Evolutionary conservation across 2,329 filamentous ascomycete genomes (phyloP).

Genomic region (Fusarium piperis): DNA sequence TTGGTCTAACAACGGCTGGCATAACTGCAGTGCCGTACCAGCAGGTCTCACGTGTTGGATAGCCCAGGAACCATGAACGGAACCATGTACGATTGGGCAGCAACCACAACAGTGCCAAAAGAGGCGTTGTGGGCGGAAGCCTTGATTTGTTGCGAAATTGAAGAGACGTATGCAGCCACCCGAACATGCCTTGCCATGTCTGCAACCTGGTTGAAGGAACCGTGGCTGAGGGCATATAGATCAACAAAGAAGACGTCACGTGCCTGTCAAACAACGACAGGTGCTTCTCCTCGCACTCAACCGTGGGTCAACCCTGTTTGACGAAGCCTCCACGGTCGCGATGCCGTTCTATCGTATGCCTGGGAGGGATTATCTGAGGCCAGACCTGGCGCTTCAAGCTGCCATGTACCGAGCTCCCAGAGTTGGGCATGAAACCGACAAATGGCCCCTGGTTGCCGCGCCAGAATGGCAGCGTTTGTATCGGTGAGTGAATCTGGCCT

Average conservation of each 20-base stretch:
- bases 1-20: neutral
- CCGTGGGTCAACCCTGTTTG: neutral
- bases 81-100: too few relatives aligned
- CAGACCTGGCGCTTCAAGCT: neutral
- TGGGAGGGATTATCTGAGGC: neutral
- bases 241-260: neutral
- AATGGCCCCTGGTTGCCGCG: neutral
- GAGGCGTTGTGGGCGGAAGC: too few relatives aligned
- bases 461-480: neutral
- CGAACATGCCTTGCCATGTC: neutral
- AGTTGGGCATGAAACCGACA: neutral
- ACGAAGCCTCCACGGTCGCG: neutral
- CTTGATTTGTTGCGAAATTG: neutral
- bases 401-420: neutral
- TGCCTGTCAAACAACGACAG: neutral
- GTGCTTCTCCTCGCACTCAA: neutral
- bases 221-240: neutral
- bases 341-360: neutral
- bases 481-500: neutral
- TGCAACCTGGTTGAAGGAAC: neutral
- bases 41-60: neutral
- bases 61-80: neutral
- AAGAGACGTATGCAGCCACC: neutral
- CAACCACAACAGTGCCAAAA: neutral
- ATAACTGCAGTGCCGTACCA: neutral